Conservation (phyloP, 2,329 filamentous ascomycete species). For the Fusarium lyarnte region DNA sequence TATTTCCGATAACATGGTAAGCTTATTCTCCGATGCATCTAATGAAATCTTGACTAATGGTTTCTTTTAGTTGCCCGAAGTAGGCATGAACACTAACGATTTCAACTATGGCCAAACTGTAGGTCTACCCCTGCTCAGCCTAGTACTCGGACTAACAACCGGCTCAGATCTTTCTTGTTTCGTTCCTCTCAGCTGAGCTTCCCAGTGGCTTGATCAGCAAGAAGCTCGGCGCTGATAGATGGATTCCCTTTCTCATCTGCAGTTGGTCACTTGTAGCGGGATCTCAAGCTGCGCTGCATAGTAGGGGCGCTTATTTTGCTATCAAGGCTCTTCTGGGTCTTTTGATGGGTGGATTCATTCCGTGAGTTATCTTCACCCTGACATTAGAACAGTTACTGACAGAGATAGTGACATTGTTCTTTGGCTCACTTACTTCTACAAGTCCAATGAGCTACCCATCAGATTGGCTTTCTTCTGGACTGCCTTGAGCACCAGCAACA, state of each 20-base stretch:
- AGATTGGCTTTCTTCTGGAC: conserved; percentile 77
- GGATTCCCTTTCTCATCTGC: conserved; percentile 55
- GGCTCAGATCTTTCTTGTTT: conserved; percentile 53
- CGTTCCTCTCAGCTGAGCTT: conserved; percentile 59
- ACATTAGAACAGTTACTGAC: not conserved
- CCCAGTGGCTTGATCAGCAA: conserved; percentile 62
- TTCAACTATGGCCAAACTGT: conserved; percentile 56
- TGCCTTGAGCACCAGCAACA: conserved; percentile 65
- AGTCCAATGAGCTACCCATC: conserved; percentile 72
- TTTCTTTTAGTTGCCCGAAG: conserved; percentile 44
- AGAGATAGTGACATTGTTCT: conserved; percentile 59
- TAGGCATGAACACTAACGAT: conserved; percentile 57
- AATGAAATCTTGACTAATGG: not conserved
- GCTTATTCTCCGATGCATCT: not conserved
- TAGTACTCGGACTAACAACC: not conserved
- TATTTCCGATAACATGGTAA: conserved; percentile 52
- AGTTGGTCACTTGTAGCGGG: conserved; percentile 53
- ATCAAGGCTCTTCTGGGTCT: conserved; percentile 57
- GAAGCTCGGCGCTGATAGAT: conserved; percentile 59
- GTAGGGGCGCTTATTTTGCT: conserved; percentile 52
- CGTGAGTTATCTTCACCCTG: conserved; percentile 39
- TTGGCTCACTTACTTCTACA: conserved; percentile 82
- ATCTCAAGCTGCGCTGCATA: conserved; percentile 51
- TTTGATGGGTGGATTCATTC: conserved; percentile 62
- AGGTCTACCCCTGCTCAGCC: not conserved